Conservation (phyloP, 2,329 filamentous ascomycete genomes). For the Beauveria rudraprayagi region DNA sequence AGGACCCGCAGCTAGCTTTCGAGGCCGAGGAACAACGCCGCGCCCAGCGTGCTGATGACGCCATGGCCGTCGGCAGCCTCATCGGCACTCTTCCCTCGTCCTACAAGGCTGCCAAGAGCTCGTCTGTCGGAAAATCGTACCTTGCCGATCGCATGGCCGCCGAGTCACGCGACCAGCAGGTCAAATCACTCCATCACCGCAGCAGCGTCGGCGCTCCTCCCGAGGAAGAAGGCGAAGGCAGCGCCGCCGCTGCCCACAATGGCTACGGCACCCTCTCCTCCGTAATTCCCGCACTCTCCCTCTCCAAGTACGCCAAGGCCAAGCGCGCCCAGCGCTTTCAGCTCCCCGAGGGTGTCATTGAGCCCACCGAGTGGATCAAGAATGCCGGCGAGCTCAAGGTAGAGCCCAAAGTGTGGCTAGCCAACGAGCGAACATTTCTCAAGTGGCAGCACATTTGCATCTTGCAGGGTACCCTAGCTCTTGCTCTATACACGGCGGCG, state of each 20-base stretch:
- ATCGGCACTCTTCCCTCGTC: slow-evolving; percentile 51
- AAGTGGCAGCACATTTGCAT: slow-evolving; percentile 97
- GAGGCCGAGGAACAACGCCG: slow-evolving; percentile 83
- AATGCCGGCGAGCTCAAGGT: slow-evolving; percentile 86
- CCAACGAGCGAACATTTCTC: slow-evolving; percentile 95
- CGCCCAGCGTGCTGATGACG: slow-evolving; percentile 74
- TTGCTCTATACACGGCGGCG: slow-evolving; percentile 84
- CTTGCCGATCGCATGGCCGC: slow-evolving; percentile 47
- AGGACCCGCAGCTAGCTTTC: slow-evolving; percentile 83
- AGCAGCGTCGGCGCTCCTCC: slow-evolving; percentile 19
- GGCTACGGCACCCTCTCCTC: slow-evolving; percentile 55
- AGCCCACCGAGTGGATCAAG: slow-evolving; percentile 86
- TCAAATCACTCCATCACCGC: slow-evolving; percentile 20
- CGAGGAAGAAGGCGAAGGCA: slow-evolving; percentile 29
- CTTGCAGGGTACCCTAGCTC: slow-evolving; percentile 72
- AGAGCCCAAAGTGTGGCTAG: slow-evolving; percentile 97
- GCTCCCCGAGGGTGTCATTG: slow-evolving; percentile 79
- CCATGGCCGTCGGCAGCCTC: slow-evolving; percentile 82
- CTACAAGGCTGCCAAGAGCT: slow-evolving; percentile 55
- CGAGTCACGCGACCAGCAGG: slow-evolving; percentile 30
- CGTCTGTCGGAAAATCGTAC: slow-evolving; percentile 60
- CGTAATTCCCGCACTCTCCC: slow-evolving; percentile 74
- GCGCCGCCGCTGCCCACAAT: slow-evolving; percentile 26
- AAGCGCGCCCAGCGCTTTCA: slow-evolving; percentile 37
- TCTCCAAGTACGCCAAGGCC: slow-evolving; percentile 63